Evolutionary conservation across 306 rosid genomes (phyloP).

Genomic region (Cicer judaicum): DNA sequence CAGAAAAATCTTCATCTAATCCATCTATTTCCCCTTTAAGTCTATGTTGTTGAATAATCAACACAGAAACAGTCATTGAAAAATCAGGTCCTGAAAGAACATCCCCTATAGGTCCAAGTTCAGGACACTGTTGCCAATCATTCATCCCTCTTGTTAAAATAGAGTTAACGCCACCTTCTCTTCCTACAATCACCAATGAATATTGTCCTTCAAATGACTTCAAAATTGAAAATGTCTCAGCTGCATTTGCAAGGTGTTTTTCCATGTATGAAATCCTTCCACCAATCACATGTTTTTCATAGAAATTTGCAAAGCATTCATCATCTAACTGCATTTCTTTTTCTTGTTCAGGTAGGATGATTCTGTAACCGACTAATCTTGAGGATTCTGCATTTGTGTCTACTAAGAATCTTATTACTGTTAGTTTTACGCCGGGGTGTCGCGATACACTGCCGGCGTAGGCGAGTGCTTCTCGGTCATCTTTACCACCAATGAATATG

Average conservation of each 20-base stretch:
- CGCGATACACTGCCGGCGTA: conserved; percentile 67
- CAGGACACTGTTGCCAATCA: conserved; percentile 93
- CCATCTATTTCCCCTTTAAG: conserved; percentile 87
- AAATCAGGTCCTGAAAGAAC: conserved; percentile 92
- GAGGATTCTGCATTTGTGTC: conserved; percentile 60
- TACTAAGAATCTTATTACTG: conserved; percentile 75
- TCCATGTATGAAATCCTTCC: conserved; percentile 69
- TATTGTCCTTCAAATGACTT: conserved; percentile 78
- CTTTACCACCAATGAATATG: conserved; percentile 89
- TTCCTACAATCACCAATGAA: conserved; percentile 79
- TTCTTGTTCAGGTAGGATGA: conserved; percentile 62
- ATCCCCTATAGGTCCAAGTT: conserved; percentile 90
- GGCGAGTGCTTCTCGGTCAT: conserved; percentile 87
- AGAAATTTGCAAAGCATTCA: conserved; percentile 81
- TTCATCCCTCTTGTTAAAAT: conserved; percentile 80
- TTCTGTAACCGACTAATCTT: conserved; percentile 55
- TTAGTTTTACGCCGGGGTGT: conserved; percentile 75
- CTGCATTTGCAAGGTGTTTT: conserved; percentile 78
- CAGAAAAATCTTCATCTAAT: conserved; percentile 80
- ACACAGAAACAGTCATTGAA: conserved; percentile 59
- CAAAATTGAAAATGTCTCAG: conserved; percentile 72
- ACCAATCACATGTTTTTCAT: conserved; percentile 63
- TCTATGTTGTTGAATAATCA: conserved; percentile 78
- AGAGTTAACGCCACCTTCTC: conserved; percentile 80
- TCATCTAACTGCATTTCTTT: conserved; percentile 74